Evolutionary conservation across 164 flowering plant genomes (phyloP).

Genomic region (Stephania yunnanensis): DNA sequence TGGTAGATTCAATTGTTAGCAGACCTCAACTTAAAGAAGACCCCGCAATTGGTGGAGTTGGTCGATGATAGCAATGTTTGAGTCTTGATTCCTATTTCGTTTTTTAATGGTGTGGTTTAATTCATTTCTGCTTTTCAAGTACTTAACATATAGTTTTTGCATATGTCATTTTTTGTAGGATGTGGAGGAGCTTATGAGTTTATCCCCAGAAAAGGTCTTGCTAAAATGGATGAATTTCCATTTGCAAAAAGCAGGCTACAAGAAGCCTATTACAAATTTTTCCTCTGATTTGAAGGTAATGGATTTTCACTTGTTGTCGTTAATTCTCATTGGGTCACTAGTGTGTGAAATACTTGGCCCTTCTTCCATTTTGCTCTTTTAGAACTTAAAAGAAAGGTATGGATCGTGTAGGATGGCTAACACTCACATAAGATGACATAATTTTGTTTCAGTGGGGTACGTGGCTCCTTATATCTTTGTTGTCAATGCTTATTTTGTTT

Average conservation of each 20-base stretch:
- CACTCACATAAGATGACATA: too few relatives aligned
- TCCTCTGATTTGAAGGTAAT: constrained; percentile 85
- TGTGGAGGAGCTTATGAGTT: constrained; percentile 78
- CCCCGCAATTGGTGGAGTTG: constrained; percentile 89
- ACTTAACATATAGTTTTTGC: not conserved
- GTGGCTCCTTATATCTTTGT: too few relatives aligned
- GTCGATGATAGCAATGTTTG: constrained; percentile 75
- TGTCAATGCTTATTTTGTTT: too few relatives aligned
- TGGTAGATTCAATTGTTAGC: constrained; percentile 87
- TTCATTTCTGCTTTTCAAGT: not conserved
- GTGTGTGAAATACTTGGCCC: not conserved
- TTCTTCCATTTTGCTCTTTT: too few relatives aligned
- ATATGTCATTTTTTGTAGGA: constrained; percentile 44
- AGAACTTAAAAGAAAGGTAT: too few relatives aligned
- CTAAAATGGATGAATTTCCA: constrained; percentile 95
- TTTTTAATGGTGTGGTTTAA: not conserved
- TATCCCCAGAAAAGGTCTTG: constrained; percentile 81
- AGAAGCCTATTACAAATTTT: constrained; percentile 68
- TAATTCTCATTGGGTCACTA: not conserved
- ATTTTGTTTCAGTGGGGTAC: too few relatives aligned
- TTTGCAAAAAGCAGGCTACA: constrained; percentile 75
- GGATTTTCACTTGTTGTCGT: not conserved
- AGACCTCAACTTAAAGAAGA: constrained; percentile 89
- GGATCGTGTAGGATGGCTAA: too few relatives aligned
- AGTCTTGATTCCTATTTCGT: not conserved